These are phyloP conservation scores for Fusarium pilosicola DNA, from an alignment of 2,329 filamentous ascomycete genomes.

Conservation along the genomic window DNA sequence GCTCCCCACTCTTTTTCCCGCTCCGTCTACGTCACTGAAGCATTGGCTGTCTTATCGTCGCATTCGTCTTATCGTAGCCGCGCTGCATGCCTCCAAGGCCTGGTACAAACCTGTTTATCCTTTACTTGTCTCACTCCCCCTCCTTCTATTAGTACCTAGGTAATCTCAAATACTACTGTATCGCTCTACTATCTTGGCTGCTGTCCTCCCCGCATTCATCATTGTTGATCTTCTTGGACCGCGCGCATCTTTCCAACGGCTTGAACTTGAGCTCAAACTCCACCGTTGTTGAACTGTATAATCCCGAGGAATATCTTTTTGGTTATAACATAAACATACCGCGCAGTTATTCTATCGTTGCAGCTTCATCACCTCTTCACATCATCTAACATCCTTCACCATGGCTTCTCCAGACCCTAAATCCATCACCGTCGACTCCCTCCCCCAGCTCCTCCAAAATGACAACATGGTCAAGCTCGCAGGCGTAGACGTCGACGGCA, in stretches of 20 bases:
- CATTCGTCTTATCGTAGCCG: slow-evolving; percentile 42
- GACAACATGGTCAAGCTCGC: slow-evolving; percentile 88
- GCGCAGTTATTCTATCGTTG: neutral
- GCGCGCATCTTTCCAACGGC: slow-evolving; percentile 8
- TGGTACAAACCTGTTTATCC: slow-evolving; percentile 7
- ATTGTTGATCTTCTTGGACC: neutral
- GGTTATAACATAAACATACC: neutral
- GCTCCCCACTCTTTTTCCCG: slow-evolving; percentile 14
- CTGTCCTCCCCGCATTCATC: neutral
- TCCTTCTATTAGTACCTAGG: neutral
- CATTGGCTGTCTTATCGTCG: slow-evolving; percentile 35
- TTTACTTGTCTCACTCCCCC: slow-evolving; percentile 13
- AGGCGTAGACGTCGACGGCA: slow-evolving; percentile 86
- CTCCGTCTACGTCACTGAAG: slow-evolving; percentile 40
- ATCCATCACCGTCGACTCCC: slow-evolving; percentile 67
- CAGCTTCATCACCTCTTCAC: neutral
- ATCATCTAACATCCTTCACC: neutral
- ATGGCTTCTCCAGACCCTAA: slow-evolving; percentile 44
- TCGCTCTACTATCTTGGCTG: neutral
- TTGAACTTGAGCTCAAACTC: neutral
- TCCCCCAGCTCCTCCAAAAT: slow-evolving; percentile 73
- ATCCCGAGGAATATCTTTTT: neutral
- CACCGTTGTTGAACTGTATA: neutral
- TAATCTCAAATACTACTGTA: neutral
- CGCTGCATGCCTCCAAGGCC: slow-evolving; percentile 13